Evolutionary conservation across 2,329 filamentous ascomycete genomes (phyloP).

Genomic region (Paecilomyces sp.): DNA sequence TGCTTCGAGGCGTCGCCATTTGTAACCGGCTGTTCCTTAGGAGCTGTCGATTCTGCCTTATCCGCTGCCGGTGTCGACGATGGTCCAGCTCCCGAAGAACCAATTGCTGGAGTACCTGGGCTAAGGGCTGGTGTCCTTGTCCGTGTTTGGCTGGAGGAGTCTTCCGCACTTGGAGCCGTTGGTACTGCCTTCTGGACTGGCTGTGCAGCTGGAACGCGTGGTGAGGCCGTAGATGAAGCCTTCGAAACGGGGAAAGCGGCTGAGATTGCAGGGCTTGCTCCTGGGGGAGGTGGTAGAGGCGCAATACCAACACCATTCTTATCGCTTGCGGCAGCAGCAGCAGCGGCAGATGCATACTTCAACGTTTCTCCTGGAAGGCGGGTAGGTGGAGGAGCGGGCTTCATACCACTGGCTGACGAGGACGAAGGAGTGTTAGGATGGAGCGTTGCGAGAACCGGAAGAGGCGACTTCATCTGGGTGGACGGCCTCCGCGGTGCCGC

Average conservation of each 20-base stretch:
- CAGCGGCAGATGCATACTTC: slow-evolving; percentile 94
- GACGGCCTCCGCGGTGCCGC: slow-evolving; percentile 65
- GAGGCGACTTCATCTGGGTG: slow-evolving; percentile 82
- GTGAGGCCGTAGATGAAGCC: slow-evolving; percentile 53
- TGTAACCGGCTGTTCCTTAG: slow-evolving; percentile 35
- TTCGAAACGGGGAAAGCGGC: slow-evolving; percentile 43
- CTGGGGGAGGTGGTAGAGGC: slow-evolving; percentile 84
- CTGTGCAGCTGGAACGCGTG: slow-evolving; percentile 43
- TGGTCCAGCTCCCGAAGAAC: slow-evolving; percentile 34
- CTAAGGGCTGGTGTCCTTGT: slow-evolving; percentile 48
- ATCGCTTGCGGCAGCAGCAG: slow-evolving; percentile 84
- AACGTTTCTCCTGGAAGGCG: slow-evolving; percentile 81
- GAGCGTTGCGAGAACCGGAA: slow-evolving; percentile 86
- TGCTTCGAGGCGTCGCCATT: slow-evolving; percentile 47
- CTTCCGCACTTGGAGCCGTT: slow-evolving; percentile 34
- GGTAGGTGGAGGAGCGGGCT: slow-evolving; percentile 80
- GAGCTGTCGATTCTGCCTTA: slow-evolving; percentile 33
- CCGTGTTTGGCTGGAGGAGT: slow-evolving; percentile 27
- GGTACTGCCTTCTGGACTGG: slow-evolving; percentile 37
- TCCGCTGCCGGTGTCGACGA: slow-evolving; percentile 39
- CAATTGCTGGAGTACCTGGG: slow-evolving; percentile 37
- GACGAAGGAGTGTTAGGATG: slow-evolving; percentile 52
- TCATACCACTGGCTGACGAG: slow-evolving; percentile 64
- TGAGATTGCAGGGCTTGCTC: slow-evolving; percentile 47
- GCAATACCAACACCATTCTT: slow-evolving; percentile 85